These are phyloP conservation scores for Grigorovia transvaalensis DNA, from an alignment of 805 yeast genomes.

Conservation along the genomic window DNA sequence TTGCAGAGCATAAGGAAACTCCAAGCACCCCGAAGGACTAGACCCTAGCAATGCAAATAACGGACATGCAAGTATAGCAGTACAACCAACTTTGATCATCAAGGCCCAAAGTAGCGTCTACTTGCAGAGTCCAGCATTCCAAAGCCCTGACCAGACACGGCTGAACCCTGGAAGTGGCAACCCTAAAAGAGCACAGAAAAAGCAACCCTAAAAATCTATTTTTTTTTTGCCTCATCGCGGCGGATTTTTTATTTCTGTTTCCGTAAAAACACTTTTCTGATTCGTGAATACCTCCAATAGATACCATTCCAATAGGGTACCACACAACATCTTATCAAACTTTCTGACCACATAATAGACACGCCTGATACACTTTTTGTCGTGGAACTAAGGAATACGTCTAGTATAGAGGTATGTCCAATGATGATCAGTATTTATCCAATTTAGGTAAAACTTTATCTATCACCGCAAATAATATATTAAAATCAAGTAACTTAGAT, in stretches of 20 bases:
- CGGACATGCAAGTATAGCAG: not conserved
- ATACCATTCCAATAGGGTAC: no score
- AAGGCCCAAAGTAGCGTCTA: not conserved
- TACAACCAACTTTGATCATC: no score
- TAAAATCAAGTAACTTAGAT: conserved; percentile 33
- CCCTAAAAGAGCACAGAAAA: no score
- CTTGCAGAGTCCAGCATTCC: no score
- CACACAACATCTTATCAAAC: no score
- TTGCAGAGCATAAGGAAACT: conserved; percentile 4
- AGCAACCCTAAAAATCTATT: no score
- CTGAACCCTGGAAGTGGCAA: no score
- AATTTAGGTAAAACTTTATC: conserved; percentile 40
- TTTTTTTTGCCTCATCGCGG: not conserved
- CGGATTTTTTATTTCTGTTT: not conserved
- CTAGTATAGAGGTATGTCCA: not conserved
- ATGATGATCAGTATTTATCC: conserved; percentile 11
- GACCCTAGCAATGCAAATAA: not conserved
- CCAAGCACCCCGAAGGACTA: conserved; percentile 22
- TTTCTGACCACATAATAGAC: no score
- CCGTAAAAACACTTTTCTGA: not conserved
- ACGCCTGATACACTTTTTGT: no score
- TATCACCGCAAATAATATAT: conserved; percentile 46
- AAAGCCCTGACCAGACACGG: no score
- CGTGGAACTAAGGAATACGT: no score
- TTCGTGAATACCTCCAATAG: not conserved